Percentiles rank a stretch among this genome's conserved stretches.
Conservation (phyloP, 345 rosid species). For the Triadica sebifera region DNA sequence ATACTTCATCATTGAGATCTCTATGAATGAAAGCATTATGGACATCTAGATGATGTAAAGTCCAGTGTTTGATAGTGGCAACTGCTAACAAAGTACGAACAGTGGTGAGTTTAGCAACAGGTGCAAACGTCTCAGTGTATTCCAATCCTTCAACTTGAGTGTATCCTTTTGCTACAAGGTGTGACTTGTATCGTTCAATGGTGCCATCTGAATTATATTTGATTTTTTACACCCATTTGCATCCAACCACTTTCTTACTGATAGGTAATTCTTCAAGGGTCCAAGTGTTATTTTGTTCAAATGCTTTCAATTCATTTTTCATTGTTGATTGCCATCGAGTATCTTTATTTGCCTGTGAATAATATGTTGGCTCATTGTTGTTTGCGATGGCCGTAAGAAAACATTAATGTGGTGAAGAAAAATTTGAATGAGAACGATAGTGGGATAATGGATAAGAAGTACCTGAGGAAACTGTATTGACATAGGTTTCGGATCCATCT, state of each 20-base stretch:
- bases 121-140: neutral
- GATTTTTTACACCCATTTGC: neutral
- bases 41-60: neutral
- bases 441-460: neutral
- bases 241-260: neutral
- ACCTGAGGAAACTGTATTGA: neutral
- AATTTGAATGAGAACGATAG: neutral
- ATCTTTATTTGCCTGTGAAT: too few species aligned
- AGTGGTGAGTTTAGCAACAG: neutral
- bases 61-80: neutral
- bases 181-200: neutral
- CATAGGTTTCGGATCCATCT: neutral
- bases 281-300: neutral
- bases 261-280: neutral
- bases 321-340: neutral
- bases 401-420: neutral
- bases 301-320: neutral
- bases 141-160: neutral
- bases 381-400: neutral
- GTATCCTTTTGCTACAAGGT: neutral
- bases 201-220: neutral
- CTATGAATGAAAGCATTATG: neutral
- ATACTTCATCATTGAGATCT: neutral
- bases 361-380: neutral
- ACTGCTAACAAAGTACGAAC: neutral